These are phyloP conservation scores for Wickerhamiella pararugosa DNA, from an alignment of 1,139 yeast genomes.

Conservation along the genomic window DNA sequence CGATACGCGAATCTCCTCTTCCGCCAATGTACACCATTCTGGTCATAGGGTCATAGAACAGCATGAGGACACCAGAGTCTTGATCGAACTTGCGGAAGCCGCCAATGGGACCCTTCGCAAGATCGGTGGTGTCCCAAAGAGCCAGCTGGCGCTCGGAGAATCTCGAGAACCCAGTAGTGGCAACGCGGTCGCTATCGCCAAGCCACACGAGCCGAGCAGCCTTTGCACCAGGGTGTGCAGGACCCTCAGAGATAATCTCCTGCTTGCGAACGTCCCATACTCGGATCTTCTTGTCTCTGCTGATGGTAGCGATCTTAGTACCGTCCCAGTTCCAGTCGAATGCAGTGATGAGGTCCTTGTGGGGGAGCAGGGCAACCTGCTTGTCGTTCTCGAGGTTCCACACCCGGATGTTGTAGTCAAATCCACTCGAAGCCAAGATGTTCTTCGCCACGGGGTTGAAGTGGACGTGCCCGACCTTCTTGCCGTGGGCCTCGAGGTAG, in stretches of 20 bases:
- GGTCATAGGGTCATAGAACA: slow-evolving; percentile 70
- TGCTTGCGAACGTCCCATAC: slow-evolving; percentile 82
- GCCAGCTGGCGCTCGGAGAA: slow-evolving; percentile 91
- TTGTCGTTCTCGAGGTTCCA: slow-evolving; percentile 79
- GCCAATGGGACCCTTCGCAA: slow-evolving; percentile 71
- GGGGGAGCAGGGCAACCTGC: slow-evolving; percentile 58
- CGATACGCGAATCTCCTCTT: slow-evolving; percentile 95
- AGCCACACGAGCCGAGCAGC: slow-evolving; percentile 79
- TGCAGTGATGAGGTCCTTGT: slow-evolving; percentile 79
- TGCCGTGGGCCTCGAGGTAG: slow-evolving; percentile 65
- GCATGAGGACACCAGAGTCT: slow-evolving; percentile 86
- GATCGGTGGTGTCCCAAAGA: slow-evolving; percentile 69
- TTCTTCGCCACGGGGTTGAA: slow-evolving; percentile 82
- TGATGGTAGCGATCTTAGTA: slow-evolving; percentile 67
- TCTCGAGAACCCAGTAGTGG: slow-evolving; percentile 92
- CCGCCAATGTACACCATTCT: slow-evolving; percentile 81
- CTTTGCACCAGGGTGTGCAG: slow-evolving; percentile 88
- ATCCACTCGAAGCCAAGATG: slow-evolving; percentile 76
- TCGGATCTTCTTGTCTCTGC: slow-evolving; percentile 82
- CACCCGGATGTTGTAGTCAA: slow-evolving; percentile 77
- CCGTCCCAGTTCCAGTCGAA: slow-evolving; percentile 87
- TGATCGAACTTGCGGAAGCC: slow-evolving; percentile 78
- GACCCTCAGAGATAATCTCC: slow-evolving; percentile 62
- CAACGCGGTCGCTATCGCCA: slow-evolving; percentile 69
- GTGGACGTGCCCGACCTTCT: slow-evolving; percentile 87